A percentile compares a stretch with the other conserved stretches of the same genome.
Conservation (phyloP, 805 yeast genomes). For the Lachancea waltii region DNA sequence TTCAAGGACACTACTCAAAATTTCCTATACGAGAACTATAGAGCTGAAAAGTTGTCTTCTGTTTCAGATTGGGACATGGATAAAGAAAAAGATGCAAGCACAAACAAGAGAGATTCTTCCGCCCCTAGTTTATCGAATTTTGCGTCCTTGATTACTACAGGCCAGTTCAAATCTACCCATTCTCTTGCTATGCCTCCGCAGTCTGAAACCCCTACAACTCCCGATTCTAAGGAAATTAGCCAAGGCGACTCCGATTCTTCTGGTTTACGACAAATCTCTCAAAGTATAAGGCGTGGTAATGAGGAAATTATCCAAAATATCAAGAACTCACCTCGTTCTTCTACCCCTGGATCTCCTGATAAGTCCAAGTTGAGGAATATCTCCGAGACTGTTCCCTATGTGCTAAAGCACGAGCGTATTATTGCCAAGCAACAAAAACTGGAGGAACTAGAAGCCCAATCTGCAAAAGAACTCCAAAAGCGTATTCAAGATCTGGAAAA, state of each 20-base stretch:
- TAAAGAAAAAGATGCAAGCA: conserved; percentile 10
- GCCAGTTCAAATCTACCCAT: conserved; percentile 30
- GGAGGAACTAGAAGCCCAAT: conserved; percentile 71
- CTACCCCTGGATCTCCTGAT: conserved; percentile 34
- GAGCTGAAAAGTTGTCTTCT: conserved; percentile 67
- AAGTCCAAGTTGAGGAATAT: conserved; percentile 66
- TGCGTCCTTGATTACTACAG: conserved; percentile 31
- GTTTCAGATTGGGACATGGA: conserved; percentile 36
- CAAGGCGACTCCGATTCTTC: conserved; percentile 23
- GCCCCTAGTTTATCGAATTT: conserved; percentile 34
- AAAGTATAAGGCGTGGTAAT: conserved; percentile 34
- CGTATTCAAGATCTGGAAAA: conserved; percentile 73
- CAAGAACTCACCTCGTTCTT: conserved; percentile 31
- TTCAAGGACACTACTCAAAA: conserved; percentile 76
- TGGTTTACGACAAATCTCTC: conserved; percentile 35
- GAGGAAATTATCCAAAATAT: conserved; percentile 34
- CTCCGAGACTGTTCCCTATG: conserved; percentile 81
- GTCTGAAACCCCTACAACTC: conserved; percentile 22
- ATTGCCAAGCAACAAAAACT: conserved; percentile 69
- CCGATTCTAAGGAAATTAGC: conserved; percentile 11
- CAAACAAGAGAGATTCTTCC: conserved; percentile 24
- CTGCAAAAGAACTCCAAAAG: conserved; percentile 64
- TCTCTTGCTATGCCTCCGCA: conserved; percentile 20
- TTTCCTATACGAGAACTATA: conserved; percentile 66
- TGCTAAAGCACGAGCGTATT: conserved; percentile 68